These are phyloP conservation scores for Handroanthus guayacan DNA, from an alignment of 257 asterid genomes.

Conservation along the genomic window DNA sequence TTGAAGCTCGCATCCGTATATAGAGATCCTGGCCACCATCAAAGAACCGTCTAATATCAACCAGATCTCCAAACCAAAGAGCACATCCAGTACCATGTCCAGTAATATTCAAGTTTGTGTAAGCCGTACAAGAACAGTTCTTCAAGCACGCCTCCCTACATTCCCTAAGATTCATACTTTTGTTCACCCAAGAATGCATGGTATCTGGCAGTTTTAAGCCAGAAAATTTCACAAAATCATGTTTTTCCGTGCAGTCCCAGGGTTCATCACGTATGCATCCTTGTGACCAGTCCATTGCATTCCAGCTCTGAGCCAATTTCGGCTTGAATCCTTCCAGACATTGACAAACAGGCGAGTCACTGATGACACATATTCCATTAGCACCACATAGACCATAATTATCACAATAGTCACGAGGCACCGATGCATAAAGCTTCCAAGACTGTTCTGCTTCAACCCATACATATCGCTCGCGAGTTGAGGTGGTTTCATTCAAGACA, in stretches of 20 bases:
- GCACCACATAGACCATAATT: neutral
- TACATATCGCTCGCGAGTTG: neutral
- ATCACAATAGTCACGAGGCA: slow-evolving; percentile 7
- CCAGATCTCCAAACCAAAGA: slow-evolving; percentile 40
- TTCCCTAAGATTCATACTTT: slow-evolving; percentile 35
- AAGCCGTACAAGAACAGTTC: slow-evolving; percentile 48
- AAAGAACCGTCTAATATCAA: neutral
- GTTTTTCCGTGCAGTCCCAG: slow-evolving; percentile 31
- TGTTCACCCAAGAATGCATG: slow-evolving; percentile 32
- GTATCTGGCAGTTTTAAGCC: slow-evolving; percentile 43
- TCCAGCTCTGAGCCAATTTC: slow-evolving; percentile 32
- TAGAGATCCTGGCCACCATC: neutral
- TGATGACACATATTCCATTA: neutral
- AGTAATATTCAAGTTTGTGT: slow-evolving; percentile 41
- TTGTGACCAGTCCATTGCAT: slow-evolving; percentile 39
- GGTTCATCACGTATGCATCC: slow-evolving; percentile 41
- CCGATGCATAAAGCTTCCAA: slow-evolving; percentile 3
- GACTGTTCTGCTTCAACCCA: neutral
- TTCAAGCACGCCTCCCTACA: slow-evolving; percentile 40
- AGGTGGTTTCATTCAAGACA: slow-evolving; percentile 7
- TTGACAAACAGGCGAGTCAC: slow-evolving; percentile 3
- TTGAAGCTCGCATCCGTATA: slow-evolving; percentile 7
- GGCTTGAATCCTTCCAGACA: slow-evolving; percentile 39
- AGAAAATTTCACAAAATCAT: slow-evolving; percentile 38
- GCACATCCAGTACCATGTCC: slow-evolving; percentile 41